Evolutionary conservation across 2,329 filamentous ascomycete species (phyloP).

Genomic region (Paraconiothyrium brasiliense): DNA sequence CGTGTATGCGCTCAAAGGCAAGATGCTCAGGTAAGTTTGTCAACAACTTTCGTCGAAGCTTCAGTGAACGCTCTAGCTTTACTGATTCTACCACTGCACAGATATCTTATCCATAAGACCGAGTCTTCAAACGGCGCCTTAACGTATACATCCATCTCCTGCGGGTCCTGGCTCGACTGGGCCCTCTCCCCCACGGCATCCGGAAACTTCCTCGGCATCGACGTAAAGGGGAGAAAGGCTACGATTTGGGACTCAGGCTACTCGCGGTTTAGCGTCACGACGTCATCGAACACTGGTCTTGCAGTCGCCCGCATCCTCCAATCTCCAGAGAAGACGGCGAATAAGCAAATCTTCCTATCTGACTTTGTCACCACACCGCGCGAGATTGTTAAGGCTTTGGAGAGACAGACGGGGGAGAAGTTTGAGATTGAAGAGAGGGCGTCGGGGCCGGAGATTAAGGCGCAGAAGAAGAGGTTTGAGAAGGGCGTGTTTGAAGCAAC

Average conservation of each 20-base stretch:
- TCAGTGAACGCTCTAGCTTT: too few species aligned
- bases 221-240: constrained; percentile 27
- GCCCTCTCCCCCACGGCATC: constrained; percentile 22
- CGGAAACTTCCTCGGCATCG: constrained; percentile 32
- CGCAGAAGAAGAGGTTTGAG: constrained; percentile 23
- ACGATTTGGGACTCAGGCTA: constrained; percentile 33
- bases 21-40: too few species aligned
- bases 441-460: constrained; percentile 12
- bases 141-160: constrained; percentile 32
- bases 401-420: too few species aligned
- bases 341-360: constrained; percentile 34
- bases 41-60: too few species aligned
- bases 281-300: constrained; percentile 28
- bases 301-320: constrained; percentile 29
- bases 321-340: constrained; percentile 20
- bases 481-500: constrained; percentile 28
- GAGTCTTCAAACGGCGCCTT: constrained; percentile 26
- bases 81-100: too few species aligned
- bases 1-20: constrained; percentile 46
- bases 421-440: too few species aligned
- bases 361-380: constrained; percentile 27
- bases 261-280: constrained; percentile 29
- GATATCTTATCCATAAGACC: too few species aligned
- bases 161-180: constrained; percentile 38
- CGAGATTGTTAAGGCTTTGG: too few species aligned